These are phyloP conservation scores for Phytophthora capsici DNA, from an alignment of 352 stramenopile species.

Conservation along the genomic window DNA sequence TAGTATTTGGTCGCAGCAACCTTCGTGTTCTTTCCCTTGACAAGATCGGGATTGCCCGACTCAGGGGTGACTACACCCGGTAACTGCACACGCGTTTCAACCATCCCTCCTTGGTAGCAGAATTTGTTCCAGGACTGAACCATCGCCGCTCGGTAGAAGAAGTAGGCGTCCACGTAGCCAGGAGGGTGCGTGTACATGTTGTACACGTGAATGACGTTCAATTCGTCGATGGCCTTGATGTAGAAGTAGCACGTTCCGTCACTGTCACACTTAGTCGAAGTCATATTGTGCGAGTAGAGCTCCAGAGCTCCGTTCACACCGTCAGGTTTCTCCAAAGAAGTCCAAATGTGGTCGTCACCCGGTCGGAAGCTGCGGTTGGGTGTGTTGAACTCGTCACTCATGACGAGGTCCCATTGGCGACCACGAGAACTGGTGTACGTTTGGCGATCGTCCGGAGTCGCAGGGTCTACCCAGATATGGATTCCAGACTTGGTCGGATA, in stretches of 20 bases:
- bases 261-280: conserved; percentile 50
- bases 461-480: conserved; percentile 62
- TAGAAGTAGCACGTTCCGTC: conserved; percentile 60
- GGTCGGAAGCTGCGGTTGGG: conserved; percentile 89
- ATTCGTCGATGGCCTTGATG: conserved; percentile 45
- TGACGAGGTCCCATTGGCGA: conserved; percentile 71
- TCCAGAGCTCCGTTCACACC: conserved; percentile 90
- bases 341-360: conserved; percentile 94
- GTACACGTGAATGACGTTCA: conserved; percentile 54
- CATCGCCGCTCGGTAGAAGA: conserved; percentile 81
- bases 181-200: conserved; percentile 66
- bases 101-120: conserved; percentile 94
- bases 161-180: conserved; percentile 50
- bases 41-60: conserved; percentile 51
- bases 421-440: conserved; percentile 56
- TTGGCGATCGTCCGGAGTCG: conserved; percentile 46
- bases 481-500: conserved; percentile 48
- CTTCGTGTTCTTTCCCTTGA: conserved; percentile 54
- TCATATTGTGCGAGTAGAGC: conserved; percentile 90
- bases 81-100: conserved; percentile 91
- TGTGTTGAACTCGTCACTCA: conserved; percentile 96
- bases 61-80: conserved; percentile 69
- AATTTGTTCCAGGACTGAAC: conserved; percentile 96
- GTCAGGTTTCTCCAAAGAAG: conserved; percentile 94
- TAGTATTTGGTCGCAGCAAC: conserved; percentile 68